Conservation (phyloP, 768 basidiomycete species). For the Leucocoprinus birnbaumii region DNA sequence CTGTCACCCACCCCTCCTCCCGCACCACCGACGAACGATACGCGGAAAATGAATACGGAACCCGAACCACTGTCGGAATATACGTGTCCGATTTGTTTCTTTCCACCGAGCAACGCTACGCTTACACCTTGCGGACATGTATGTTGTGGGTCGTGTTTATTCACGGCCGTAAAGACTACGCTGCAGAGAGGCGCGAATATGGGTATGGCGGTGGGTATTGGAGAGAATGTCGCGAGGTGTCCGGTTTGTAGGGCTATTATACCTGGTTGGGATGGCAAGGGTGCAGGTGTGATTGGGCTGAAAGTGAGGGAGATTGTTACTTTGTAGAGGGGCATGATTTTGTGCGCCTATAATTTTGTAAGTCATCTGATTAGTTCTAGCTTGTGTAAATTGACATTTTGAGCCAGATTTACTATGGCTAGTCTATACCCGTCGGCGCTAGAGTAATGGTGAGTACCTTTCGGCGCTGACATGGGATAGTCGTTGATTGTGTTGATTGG, state of each 20-base stretch:
- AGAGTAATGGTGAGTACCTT: too few species aligned
- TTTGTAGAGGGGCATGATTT: constrained; percentile 19
- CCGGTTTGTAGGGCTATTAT: constrained; percentile 70
- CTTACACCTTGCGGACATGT: constrained; percentile 81
- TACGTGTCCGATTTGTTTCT: constrained; percentile 80
- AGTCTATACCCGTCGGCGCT: too few species aligned
- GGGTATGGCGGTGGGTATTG: constrained; percentile 14
- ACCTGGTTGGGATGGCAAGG: constrained; percentile 68
- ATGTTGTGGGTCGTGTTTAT: constrained; percentile 74
- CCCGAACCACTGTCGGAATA: constrained; percentile 53
- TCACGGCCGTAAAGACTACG: constrained; percentile 65
- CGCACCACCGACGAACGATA: constrained; percentile 8
- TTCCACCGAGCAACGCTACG: constrained; percentile 69
- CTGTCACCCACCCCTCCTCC: constrained; percentile 2
- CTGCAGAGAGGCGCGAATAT: constrained; percentile 41
- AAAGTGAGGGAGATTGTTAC: constrained; percentile 44
- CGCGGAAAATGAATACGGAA: constrained; percentile 16
- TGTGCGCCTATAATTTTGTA: not conserved
- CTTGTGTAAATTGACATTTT: too few species aligned
- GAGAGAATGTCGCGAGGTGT: constrained; percentile 38
- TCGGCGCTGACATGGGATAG: too few species aligned
- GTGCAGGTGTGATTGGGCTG: constrained; percentile 65
- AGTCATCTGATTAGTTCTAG: not conserved
- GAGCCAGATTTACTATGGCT: too few species aligned
- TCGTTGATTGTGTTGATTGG: too few species aligned